Base-by-base conservation (phyloP, 1,284 basidiomycete genomes). In the Mycosarcoma maydis region DNA sequence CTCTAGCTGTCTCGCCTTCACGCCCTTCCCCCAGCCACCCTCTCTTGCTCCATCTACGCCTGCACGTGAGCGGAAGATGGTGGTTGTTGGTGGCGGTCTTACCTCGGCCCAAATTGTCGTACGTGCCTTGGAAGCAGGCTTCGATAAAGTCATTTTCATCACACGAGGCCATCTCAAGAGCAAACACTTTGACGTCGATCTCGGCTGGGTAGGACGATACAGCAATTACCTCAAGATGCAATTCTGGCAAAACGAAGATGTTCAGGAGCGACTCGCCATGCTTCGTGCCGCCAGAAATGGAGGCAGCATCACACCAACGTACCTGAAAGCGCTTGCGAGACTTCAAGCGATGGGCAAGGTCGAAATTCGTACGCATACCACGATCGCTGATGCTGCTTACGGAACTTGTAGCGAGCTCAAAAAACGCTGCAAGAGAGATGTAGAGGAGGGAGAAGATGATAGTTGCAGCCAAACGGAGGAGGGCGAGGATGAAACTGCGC, bases 41-140 rank as follows among this genome's bases (percentile, higher is more conserved):
- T 16, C 27, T 14, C 26, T 67, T 22, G 16, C 52, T 10, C 50
- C 76, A 11, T 72, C 77, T 0, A 9, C 56, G 1, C 20, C 56
- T 13, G 14, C 53, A 2, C 36, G 29, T 3, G 20, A 17, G 16
- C 44, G 19, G 0, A 70, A 59, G 0, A 64, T 78, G n/a, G 55
- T 82, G 10, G 72, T 83, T 5, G 69, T 83, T 16, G 83, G 82
- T 4, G 83, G 83, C 24, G 83, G 82, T 0, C 73, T 83, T 19
- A 82, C 82, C 3, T 82, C 82, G 6, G 82, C 82, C 1, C 83
- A 83, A 47, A 72, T 83, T 29, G 59, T 72, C 29, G 75, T 82
- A 23, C 70, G 80, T 4, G 76, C 77, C 2, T 50, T 83, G 8
- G 40, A 62, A 19, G 34, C 60, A 9, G 80, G 81, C 7, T 76